Percentiles rank a stretch among this genome's conserved stretches.
phyloP scores from a whole-genome alignment of 2,329 filamentous ascomycete genomes.

The Westerdykella aurantiaca region DNA sequence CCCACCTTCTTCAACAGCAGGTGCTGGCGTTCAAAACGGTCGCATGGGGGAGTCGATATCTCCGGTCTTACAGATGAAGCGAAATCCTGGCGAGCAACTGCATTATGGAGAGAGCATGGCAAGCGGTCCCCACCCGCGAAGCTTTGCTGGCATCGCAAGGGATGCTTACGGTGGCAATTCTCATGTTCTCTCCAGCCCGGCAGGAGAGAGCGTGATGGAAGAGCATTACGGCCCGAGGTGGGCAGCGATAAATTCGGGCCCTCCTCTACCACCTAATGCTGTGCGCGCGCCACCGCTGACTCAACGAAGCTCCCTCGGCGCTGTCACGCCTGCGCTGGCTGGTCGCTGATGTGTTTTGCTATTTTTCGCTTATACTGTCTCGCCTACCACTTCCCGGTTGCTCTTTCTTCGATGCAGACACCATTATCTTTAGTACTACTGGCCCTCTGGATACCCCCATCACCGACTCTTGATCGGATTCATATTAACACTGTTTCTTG shows the following conservation, averaged over 20 bases:
- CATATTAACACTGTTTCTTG: neutral
- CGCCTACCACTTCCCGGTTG: neutral
- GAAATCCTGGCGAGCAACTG: conserved; percentile 25
- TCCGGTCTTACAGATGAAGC: conserved; percentile 36
- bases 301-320: conserved; percentile 26
- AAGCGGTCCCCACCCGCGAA: conserved; percentile 22
- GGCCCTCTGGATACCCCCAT: neutral
- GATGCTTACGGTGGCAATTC: conserved; percentile 21
- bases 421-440: neutral
- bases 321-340: conserved; percentile 8
- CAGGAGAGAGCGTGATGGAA: conserved; percentile 16
- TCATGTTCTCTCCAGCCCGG: conserved; percentile 25
- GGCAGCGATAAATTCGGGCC: conserved; percentile 13
- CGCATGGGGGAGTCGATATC: conserved; percentile 31
- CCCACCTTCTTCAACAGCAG: conserved; percentile 32
- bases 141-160: conserved; percentile 17
- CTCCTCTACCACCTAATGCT: conserved; percentile 18
- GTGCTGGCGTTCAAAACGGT: conserved; percentile 14
- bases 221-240: conserved; percentile 28
- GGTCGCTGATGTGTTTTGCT: neutral
- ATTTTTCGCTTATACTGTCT: neutral
- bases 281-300: conserved; percentile 16
- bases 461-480: neutral
- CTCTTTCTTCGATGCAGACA: neutral
- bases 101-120: conserved; percentile 17